Conservation (phyloP, 768 basidiomycete genomes). For the Ramaria sp. region DNA sequence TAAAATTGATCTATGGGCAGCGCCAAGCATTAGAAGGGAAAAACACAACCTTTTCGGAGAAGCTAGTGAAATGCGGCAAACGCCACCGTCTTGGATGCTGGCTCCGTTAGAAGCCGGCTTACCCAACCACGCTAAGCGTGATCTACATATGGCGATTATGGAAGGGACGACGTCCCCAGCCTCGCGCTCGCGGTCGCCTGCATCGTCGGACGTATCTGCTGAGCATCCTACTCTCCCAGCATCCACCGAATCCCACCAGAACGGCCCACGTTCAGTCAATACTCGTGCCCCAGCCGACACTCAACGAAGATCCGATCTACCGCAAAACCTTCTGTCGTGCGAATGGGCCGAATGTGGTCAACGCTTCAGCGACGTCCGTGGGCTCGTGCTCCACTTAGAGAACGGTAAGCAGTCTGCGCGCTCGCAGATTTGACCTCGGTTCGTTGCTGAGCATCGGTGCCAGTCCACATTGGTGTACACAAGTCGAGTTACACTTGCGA, state of each 20-base stretch:
- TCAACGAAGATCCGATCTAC: background rate
- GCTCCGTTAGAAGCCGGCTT: background rate
- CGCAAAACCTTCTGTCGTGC: constrained; percentile 40
- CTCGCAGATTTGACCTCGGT: background rate
- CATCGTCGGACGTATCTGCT: background rate
- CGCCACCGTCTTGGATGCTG: background rate
- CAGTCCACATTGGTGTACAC: constrained; percentile 75
- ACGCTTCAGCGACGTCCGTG: constrained; percentile 62
- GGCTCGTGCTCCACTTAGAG: constrained; percentile 77
- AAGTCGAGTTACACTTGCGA: constrained; percentile 84
- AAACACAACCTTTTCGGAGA: too few species aligned
- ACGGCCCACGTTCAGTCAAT: too few species aligned
- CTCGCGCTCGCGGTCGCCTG: background rate
- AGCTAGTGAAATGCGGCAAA: too few species aligned
- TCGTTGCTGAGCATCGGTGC: constrained; percentile 8
- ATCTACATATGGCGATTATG: background rate
- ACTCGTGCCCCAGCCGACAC: too few species aligned
- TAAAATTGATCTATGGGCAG: too few species aligned
- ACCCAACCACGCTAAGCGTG: background rate
- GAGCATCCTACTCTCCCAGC: background rate
- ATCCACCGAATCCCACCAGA: too few species aligned
- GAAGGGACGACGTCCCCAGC: background rate
- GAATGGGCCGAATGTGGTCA: constrained; percentile 75
- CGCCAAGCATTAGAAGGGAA: too few species aligned
- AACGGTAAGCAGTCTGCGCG: constrained; percentile 42